phyloP scores from a whole-genome alignment of 164 flowering plant species.

The Magnolia sinica region DNA sequence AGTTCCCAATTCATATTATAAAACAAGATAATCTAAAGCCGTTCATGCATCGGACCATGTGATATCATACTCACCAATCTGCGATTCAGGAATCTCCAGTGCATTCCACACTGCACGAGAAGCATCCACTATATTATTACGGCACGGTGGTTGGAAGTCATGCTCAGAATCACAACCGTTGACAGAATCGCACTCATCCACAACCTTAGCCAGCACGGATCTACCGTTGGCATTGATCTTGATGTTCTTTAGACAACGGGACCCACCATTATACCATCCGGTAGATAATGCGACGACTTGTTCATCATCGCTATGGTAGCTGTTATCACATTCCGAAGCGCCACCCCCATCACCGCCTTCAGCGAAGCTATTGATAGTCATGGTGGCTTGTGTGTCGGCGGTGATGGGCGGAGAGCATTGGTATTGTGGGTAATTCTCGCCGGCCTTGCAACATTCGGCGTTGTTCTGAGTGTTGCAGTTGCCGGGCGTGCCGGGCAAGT shows the following conservation, averaged over 20 bases:
- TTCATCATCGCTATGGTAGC: constrained; percentile 5
- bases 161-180: constrained; percentile 6
- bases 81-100: background rate
- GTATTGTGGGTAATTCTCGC: constrained; percentile 9
- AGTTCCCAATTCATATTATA: background rate
- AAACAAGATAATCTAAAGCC: background rate
- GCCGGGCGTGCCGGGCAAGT: background rate
- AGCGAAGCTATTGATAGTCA: constrained; percentile 24
- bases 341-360: constrained; percentile 27
- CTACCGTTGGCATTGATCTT: constrained; percentile 5
- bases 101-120: constrained; percentile 10
- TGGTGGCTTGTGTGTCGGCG: constrained; percentile 5
- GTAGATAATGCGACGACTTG: constrained; percentile 6
- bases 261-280: background rate
- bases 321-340: constrained; percentile 20
- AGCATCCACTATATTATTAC: constrained; percentile 10
- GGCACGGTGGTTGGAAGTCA: constrained; percentile 7
- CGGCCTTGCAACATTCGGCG: constrained; percentile 1
- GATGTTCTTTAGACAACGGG: background rate
- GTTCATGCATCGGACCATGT: constrained; percentile 9
- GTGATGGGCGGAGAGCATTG: constrained; percentile 21
- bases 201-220: constrained; percentile 2
- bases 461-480: background rate
- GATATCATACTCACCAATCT: constrained; percentile 5
- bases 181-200: constrained; percentile 10